Evolutionary conservation across 805 yeast genomes (phyloP).

Genomic region (Yarrowia bubula): DNA sequence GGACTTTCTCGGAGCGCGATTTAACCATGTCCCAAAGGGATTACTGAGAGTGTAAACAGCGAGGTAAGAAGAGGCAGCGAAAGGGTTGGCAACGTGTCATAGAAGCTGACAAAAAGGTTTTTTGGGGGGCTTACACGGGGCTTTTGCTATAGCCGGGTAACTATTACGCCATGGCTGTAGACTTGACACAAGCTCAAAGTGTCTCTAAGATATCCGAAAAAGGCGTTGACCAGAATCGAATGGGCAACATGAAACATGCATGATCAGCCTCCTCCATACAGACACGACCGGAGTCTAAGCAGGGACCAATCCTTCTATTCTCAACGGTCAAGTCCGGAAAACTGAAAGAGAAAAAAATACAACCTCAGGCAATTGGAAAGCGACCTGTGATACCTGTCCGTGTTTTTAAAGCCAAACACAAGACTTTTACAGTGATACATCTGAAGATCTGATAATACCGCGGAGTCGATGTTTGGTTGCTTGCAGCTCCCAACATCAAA

Average conservation of each 20-base stretch:
- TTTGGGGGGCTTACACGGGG: too few relatives aligned
- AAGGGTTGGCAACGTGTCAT: too few relatives aligned
- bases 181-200: neutral
- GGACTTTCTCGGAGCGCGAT: constrained; percentile 25
- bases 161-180: neutral
- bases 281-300: constrained; percentile 1
- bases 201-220: too few relatives aligned
- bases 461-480: too few relatives aligned
- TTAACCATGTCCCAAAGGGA: constrained; percentile 17
- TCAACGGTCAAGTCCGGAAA: neutral
- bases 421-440: neutral
- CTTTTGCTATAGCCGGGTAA: neutral
- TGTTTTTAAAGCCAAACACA: too few relatives aligned
- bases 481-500: neutral
- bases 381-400: too few relatives aligned
- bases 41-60: neutral
- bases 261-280: neutral
- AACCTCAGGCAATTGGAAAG: too few relatives aligned
- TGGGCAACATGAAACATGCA: constrained; percentile 1
- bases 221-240: neutral
- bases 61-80: neutral
- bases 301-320: neutral
- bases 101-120: too few relatives aligned
- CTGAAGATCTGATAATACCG: too few relatives aligned
- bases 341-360: neutral